phyloP scores from a whole-genome alignment of 108 stramenopile genomes.

The Craspedostauros australis region DNA sequence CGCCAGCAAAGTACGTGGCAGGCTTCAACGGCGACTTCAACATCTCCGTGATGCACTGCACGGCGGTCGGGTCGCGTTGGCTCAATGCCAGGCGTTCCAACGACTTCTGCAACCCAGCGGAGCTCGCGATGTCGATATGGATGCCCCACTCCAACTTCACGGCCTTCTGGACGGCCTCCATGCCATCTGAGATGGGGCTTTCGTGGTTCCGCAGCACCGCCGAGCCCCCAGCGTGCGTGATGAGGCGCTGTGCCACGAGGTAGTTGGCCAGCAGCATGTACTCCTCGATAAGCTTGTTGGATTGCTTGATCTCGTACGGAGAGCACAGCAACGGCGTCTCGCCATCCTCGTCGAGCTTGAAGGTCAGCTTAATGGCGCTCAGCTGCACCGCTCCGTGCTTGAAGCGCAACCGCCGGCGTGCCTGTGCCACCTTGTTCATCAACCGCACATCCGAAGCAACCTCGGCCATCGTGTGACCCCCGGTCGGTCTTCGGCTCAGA shows the following conservation, averaged over 20 bases:
- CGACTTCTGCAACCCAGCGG: slow-evolving; percentile 73
- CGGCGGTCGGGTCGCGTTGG: slow-evolving; percentile 57
- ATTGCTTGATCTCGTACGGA: slow-evolving; percentile 89
- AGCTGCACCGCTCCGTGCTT: slow-evolving; percentile 87
- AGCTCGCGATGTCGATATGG: slow-evolving; percentile 54
- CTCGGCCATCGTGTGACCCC: slow-evolving; percentile 67
- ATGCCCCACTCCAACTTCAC: slow-evolving; percentile 54
- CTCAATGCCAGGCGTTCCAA: slow-evolving; percentile 58
- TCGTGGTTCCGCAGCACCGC: slow-evolving; percentile 82
- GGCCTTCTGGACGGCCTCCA: slow-evolving; percentile 59
- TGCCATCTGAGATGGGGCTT: slow-evolving; percentile 47
- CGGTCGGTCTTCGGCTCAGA: slow-evolving; percentile 72
- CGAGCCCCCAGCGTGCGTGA: slow-evolving; percentile 69
- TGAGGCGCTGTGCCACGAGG: slow-evolving; percentile 90
- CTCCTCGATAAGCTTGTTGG: slow-evolving; percentile 93
- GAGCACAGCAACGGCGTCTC: slow-evolving; percentile 74
- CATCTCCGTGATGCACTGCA: slow-evolving; percentile 81
- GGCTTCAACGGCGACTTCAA: slow-evolving; percentile 86
- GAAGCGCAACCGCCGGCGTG: slow-evolving; percentile 73
- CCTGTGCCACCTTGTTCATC: slow-evolving; percentile 86
- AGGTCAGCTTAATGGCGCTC: slow-evolving; percentile 85
- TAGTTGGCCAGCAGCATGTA: slow-evolving; percentile 98
- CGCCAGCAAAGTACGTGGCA: slow-evolving; percentile 89
- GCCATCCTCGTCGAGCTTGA: slow-evolving; percentile 83
- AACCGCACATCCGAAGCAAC: slow-evolving; percentile 85